Conservation (phyloP, 78 protist genomes). For the Bigelowiella natans region DNA sequence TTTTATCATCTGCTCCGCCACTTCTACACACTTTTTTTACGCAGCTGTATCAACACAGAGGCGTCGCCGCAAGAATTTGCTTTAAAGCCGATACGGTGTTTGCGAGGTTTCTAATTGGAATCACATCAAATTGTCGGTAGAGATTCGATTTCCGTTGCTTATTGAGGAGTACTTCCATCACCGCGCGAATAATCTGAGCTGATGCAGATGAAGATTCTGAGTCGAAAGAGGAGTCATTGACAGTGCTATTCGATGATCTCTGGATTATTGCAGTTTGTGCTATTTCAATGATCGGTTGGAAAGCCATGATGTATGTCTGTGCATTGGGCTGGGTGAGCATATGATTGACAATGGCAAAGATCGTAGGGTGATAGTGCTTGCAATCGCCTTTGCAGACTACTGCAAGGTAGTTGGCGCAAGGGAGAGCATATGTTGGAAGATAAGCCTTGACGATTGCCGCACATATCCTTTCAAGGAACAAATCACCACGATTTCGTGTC, state of each 20-base stretch:
- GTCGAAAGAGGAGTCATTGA: not conserved
- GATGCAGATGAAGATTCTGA: not conserved
- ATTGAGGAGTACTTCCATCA: not conserved
- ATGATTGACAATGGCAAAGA: not conserved
- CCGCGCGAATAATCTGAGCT: not conserved
- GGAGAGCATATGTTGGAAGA: not conserved
- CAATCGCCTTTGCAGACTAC: not conserved
- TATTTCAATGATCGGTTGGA: not conserved
- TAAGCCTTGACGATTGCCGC: not conserved
- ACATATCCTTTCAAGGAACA: not conserved
- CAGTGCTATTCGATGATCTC: not conserved
- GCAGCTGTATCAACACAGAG: not conserved
- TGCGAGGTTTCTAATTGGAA: not conserved
- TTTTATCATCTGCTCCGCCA: no score
- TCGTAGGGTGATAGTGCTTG: not conserved
- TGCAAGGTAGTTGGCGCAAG: not conserved
- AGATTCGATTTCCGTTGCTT: not conserved
- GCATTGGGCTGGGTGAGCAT: not conserved
- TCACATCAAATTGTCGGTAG: not conserved
- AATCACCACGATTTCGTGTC: not conserved
- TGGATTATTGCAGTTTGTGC: not conserved
- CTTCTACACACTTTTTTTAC: no score
- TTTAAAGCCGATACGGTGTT: not conserved
- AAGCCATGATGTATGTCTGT: not conserved
- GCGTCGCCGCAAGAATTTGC: not conserved